Conservation (phyloP, 306 rosid genomes). For the Astragalus membranaceus region DNA sequence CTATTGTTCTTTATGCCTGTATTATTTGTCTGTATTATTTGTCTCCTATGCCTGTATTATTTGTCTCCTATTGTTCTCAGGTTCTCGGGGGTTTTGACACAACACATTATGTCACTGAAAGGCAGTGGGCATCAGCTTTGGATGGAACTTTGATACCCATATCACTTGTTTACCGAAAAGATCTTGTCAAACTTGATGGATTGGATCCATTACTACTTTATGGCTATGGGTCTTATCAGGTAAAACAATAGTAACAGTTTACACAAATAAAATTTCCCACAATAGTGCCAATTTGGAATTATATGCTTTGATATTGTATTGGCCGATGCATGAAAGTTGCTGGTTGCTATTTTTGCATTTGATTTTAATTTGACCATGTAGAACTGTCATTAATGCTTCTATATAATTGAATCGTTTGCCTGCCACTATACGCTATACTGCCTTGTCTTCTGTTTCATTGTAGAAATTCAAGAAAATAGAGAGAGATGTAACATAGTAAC, state of each 20-base stretch:
- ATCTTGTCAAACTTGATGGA: slow-evolving; percentile 82
- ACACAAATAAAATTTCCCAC: slow-evolving; percentile 7
- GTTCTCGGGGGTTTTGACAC: slow-evolving; percentile 86
- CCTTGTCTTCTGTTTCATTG: no score
- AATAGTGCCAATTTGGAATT: slow-evolving; percentile 8
- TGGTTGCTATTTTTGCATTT: neutral
- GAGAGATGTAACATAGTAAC: no score
- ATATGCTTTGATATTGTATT: slow-evolving; percentile 6
- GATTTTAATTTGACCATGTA: neutral
- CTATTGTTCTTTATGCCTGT: slow-evolving; percentile 11
- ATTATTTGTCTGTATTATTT: slow-evolving; percentile 4
- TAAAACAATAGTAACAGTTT: slow-evolving; percentile 20
- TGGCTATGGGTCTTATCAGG: slow-evolving; percentile 98
- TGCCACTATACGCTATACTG: no score
- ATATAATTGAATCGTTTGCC: neutral
- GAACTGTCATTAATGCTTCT: neutral
- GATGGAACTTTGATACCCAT: slow-evolving; percentile 85
- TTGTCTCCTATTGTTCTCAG: slow-evolving; percentile 35
- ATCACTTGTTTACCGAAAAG: slow-evolving; percentile 76
- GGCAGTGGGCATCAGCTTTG: slow-evolving; percentile 72
- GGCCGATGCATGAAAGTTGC: slow-evolving; percentile 5
- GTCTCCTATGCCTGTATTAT: slow-evolving; percentile 5
- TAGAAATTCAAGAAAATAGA: no score
- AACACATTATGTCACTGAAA: slow-evolving; percentile 69
- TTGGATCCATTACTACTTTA: slow-evolving; percentile 84